phyloP scores from a whole-genome alignment of 2,329 filamentous ascomycete species.

The Didymella lethalis region DNA sequence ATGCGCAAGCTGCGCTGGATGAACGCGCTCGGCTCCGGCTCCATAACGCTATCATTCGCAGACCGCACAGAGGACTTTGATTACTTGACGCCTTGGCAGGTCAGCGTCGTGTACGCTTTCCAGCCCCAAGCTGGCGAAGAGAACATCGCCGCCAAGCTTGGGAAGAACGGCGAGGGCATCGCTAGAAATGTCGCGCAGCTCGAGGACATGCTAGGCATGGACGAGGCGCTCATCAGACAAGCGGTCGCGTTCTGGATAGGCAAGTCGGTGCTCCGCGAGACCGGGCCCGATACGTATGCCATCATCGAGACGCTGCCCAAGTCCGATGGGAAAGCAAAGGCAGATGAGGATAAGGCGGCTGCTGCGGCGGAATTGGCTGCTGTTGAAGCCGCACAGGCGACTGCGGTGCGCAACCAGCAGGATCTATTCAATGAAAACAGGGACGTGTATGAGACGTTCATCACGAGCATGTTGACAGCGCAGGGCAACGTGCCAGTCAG shows the following conservation, averaged over 20 bases:
- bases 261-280: slow-evolving; percentile 68
- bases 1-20: slow-evolving; percentile 90
- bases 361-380: slow-evolving; percentile 48
- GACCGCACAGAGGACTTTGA: slow-evolving; percentile 79
- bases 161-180: slow-evolving; percentile 38
- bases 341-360: slow-evolving; percentile 47
- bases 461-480: slow-evolving; percentile 94
- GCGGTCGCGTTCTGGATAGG: slow-evolving; percentile 77
- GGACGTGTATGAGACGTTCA: slow-evolving; percentile 87
- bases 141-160: slow-evolving; percentile 22
- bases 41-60: slow-evolving; percentile 80
- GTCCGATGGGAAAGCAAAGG: slow-evolving; percentile 24
- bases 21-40: slow-evolving; percentile 79
- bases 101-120: slow-evolving; percentile 87
- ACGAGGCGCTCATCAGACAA: slow-evolving; percentile 72
- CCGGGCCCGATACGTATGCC: slow-evolving; percentile 61
- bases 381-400: slow-evolving; percentile 53
- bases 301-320: slow-evolving; percentile 67
- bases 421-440: slow-evolving; percentile 72
- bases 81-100: slow-evolving; percentile 84
- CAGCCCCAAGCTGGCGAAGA: slow-evolving; percentile 57
- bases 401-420: slow-evolving; percentile 60
- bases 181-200: slow-evolving; percentile 56
- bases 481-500: slow-evolving; percentile 81
- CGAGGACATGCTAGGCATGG: slow-evolving; percentile 69